phyloP scores from a whole-genome alignment of 2,329 filamentous ascomycete species.

The Pyrenochaeta sp. region DNA sequence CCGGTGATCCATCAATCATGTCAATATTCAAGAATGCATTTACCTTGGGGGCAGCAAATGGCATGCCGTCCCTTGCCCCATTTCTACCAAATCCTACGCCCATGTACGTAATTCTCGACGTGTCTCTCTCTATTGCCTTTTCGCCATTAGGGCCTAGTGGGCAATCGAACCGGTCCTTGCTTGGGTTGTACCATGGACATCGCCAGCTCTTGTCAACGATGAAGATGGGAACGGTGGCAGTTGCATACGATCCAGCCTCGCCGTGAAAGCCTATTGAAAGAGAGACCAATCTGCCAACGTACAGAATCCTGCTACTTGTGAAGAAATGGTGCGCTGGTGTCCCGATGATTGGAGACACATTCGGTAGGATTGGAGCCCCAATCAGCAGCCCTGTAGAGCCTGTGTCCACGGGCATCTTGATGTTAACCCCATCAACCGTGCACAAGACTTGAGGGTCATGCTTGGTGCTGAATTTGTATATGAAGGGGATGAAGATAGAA shows the following conservation, averaged over 20 bases:
- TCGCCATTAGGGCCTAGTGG: conserved; percentile 37
- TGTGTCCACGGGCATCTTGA: conserved; percentile 46
- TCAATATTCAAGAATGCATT: conserved; percentile 49
- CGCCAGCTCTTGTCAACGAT: conserved; percentile 44
- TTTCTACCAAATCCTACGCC: conserved; percentile 49
- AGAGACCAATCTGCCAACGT: conserved; percentile 41
- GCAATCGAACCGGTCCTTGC: conserved; percentile 38
- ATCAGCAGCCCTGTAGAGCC: conserved; percentile 46
- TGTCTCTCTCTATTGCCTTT: conserved; percentile 32
- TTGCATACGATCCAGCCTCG: conserved; percentile 24
- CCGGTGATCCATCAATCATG: conserved; percentile 29
- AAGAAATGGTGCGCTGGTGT: conserved; percentile 44
- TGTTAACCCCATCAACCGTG: conserved; percentile 35
- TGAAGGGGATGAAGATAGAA: conserved; percentile 45
- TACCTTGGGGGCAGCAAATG: conserved; percentile 34
- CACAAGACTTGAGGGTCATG: conserved; percentile 36
- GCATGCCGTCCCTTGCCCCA: conserved; percentile 36
- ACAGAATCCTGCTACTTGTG: conserved; percentile 46
- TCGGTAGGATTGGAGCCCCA: conserved; percentile 42
- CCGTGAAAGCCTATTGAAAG: conserved; percentile 40
- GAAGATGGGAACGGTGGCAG: conserved; percentile 37
- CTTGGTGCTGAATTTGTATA: conserved; percentile 35
- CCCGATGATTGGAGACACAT: conserved; percentile 30
- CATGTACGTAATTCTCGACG: conserved; percentile 46
- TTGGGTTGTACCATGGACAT: conserved; percentile 46